Base-by-base conservation (phyloP, 2,329 filamentous ascomycete genomes). In the Monosporascus sp. region DNA sequence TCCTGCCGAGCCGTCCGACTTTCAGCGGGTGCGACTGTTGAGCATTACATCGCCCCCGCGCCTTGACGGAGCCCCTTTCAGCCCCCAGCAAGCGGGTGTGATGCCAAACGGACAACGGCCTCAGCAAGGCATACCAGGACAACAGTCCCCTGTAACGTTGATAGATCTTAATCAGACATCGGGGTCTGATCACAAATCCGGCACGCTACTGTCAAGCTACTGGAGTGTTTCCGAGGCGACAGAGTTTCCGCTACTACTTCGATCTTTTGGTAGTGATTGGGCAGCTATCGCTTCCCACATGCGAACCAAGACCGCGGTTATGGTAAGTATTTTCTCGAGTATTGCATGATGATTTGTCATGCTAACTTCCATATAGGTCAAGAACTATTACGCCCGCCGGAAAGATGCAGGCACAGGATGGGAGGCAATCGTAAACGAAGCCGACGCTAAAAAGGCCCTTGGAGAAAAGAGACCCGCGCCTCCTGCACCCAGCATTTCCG, bases 171-270 rank as follows among this genome's bases (percentile, higher is more conserved):
- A 70, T 2, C 74, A 75, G 55, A 62, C 67, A 24, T 51, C 69
- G 15, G 71, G 72, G 39, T 67, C 71, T 37, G 80, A 84, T 60
- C 78, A 79, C 44, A 81, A 80, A 54, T 69, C 72, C 9, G 76
- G 76, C 22, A 73, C 73, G 52, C 84, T 86, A 59, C 83, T 87
- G 15, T 90, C 87, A 1, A 93, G 89, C 69, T 94, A 94, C 68
- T 94, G 89, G 89, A 93, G 89, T 63, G 89, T 93, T 22, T 87
- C 87, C 1, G 89, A 94, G 71, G 80, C 87, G 51, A 87, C 80
- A 47, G 89, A 92, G 63, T 94, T 94, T 69, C 85, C 86, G 37
- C 80, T 78, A 52, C 77, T 90, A 54, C 76, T 94, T 47, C 80
- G 77, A 49, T 81, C 89, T 51, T 93, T 90, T 72, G 89, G 89